A percentile compares a stretch with the other conserved stretches of the same genome.
Evolutionary conservation across 2,329 filamentous ascomycete species (phyloP).

Genomic region (Fusarium tanahbumbuense): DNA sequence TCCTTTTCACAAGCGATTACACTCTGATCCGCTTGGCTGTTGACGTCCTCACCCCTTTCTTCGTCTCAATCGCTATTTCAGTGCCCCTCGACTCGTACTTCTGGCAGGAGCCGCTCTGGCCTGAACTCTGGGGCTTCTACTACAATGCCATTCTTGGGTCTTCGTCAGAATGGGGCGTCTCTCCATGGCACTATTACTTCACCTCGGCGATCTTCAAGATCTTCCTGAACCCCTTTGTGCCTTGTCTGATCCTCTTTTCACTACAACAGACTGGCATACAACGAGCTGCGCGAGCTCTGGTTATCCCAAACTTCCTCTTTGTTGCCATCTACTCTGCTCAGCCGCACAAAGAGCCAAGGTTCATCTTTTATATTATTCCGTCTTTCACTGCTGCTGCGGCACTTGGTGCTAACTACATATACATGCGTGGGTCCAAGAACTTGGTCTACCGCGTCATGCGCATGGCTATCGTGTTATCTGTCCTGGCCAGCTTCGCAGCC

Average conservation of each 20-base stretch:
- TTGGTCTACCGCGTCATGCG: slow-evolving; percentile 66
- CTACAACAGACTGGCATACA: slow-evolving; percentile 61
- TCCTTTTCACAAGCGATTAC: slow-evolving; percentile 68
- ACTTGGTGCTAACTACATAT: slow-evolving; percentile 77
- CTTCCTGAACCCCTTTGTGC: slow-evolving; percentile 80
- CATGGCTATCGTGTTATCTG: slow-evolving; percentile 67
- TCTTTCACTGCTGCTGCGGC: slow-evolving; percentile 82
- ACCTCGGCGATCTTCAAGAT: slow-evolving; percentile 83
- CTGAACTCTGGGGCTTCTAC: slow-evolving; percentile 87
- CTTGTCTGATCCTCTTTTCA: slow-evolving; percentile 66
- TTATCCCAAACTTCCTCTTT: slow-evolving; percentile 77
- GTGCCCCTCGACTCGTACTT: slow-evolving; percentile 90
- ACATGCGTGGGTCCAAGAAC: slow-evolving; percentile 71
- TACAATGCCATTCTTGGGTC: slow-evolving; percentile 90
- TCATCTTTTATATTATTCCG: slow-evolving; percentile 90
- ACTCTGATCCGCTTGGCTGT: slow-evolving; percentile 69
- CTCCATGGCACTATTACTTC: slow-evolving; percentile 89
- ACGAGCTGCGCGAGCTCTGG: slow-evolving; percentile 59
- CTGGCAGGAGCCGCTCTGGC: slow-evolving; percentile 90
- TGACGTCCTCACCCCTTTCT: slow-evolving; percentile 72
- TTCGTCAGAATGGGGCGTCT: slow-evolving; percentile 87
- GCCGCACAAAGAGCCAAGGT: slow-evolving; percentile 96
- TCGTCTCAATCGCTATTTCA: slow-evolving; percentile 75
- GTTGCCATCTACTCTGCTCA: slow-evolving; percentile 85
- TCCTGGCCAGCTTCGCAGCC: slow-evolving; percentile 68